phyloP scores from a whole-genome alignment of 441 rosid species.

The Euphorbia schlechtendalii region DNA sequence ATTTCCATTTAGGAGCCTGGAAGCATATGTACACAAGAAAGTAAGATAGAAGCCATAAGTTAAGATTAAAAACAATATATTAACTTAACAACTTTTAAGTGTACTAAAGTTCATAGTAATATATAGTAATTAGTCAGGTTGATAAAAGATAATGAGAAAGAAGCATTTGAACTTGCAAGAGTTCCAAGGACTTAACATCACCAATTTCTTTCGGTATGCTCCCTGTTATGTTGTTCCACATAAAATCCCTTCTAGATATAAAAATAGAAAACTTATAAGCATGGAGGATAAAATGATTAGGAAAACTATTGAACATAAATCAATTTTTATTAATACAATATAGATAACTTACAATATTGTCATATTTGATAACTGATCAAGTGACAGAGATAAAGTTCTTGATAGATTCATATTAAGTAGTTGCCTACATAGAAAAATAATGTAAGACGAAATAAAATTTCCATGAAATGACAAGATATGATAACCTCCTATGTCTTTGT shows the following conservation, averaged over 20 bases:
- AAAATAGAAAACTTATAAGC: slow-evolving; percentile 19
- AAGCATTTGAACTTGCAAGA: slow-evolving; percentile 55
- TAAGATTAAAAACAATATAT: not conserved
- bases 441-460: not conserved
- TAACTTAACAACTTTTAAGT: not conserved
- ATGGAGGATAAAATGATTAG: slow-evolving; percentile 11
- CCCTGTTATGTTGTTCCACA: too few species aligned
- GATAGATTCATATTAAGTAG: slow-evolving; percentile 63
- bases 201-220: slow-evolving; percentile 91
- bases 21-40: slow-evolving; percentile 18
- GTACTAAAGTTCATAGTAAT: not conserved
- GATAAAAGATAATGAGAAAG: slow-evolving; percentile 10
- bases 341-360: too few species aligned
- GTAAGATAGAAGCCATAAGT: not conserved
- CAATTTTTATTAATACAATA: too few species aligned
- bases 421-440: slow-evolving; percentile 50
- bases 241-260: too few species aligned
- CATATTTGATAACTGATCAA: slow-evolving; percentile 64
- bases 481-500: too few species aligned
- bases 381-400: slow-evolving; percentile 74
- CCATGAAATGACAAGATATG: too few species aligned
- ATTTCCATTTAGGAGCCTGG: slow-evolving; percentile 93
- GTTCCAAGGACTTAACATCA: slow-evolving; percentile 56
- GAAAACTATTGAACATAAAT: not conserved
- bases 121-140: not conserved